These are phyloP conservation scores for Lentinula raphanica DNA, from an alignment of 768 basidiomycete genomes.

Conservation along the genomic window DNA sequence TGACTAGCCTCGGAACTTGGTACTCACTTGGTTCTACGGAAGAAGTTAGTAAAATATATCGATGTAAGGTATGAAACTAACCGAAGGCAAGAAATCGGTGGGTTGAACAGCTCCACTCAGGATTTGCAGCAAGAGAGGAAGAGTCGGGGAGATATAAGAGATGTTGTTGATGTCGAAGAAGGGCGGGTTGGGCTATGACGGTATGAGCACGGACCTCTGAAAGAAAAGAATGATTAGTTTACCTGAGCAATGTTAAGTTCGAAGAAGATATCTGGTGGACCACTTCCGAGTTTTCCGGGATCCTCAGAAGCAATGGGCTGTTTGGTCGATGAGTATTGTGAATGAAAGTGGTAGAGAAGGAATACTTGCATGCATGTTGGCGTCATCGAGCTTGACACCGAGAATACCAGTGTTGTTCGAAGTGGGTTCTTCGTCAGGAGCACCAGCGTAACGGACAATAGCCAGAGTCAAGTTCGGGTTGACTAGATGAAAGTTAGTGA, in stretches of 20 bases:
- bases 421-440: conserved; percentile 11
- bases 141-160: conserved; percentile 11
- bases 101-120: conserved; percentile 20
- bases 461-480: conserved; percentile 25
- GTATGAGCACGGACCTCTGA: conserved; percentile 17
- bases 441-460: conserved; percentile 32
- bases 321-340: conserved; percentile 18
- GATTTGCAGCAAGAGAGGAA: conserved; percentile 31
- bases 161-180: conserved; percentile 12
- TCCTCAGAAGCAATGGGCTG: conserved; percentile 7
- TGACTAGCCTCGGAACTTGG: not conserved
- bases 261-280: conserved; percentile 16
- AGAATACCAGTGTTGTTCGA: not conserved
- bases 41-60: not conserved
- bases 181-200: not conserved
- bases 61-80: not conserved
- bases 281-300: conserved; percentile 10
- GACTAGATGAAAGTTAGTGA: conserved; percentile 7
- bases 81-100: conserved; percentile 37
- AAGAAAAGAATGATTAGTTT: conserved; percentile 9
- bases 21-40: not conserved
- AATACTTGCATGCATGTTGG: conserved; percentile 10
- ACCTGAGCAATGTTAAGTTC: conserved; percentile 11
- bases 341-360: conserved; percentile 26
- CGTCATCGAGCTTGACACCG: conserved; percentile 13